These are phyloP conservation scores for Flammula alnicola DNA, from an alignment of 1,284 basidiomycete genomes.

Conservation along the genomic window DNA sequence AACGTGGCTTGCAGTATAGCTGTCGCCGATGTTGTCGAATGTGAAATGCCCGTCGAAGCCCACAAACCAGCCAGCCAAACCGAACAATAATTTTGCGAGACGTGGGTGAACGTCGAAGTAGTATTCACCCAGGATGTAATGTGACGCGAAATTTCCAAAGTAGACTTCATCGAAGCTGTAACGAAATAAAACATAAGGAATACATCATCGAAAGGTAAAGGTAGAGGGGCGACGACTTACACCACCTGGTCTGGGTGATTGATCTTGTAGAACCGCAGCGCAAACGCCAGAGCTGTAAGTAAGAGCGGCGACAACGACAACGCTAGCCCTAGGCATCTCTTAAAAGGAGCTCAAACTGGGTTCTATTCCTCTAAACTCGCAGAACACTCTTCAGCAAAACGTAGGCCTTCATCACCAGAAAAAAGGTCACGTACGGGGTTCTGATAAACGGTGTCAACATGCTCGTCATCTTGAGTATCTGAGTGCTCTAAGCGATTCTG, in stretches of 20 bases:
- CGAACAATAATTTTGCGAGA: constrained; percentile 92
- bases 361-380: constrained; percentile 50
- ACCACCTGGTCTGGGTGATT: constrained; percentile 94
- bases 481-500: constrained; percentile 33
- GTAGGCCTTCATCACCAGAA: neutral
- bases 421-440: constrained; percentile 42
- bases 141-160: constrained; percentile 93
- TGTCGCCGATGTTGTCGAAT: constrained; percentile 96
- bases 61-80: constrained; percentile 92
- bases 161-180: constrained; percentile 95
- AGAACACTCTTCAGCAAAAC: constrained; percentile 12
- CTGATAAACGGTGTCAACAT: constrained; percentile 47
- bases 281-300: constrained; percentile 78
- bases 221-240: constrained; percentile 52
- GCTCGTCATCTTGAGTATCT: constrained; percentile 49
- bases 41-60: constrained; percentile 95
- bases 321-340: constrained; percentile 64
- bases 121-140: constrained; percentile 91
- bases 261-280: constrained; percentile 91
- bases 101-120: constrained; percentile 99
- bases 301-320: constrained; percentile 62
- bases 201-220: neutral
- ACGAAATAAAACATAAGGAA: constrained; percentile 3
- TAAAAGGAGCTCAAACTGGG: constrained; percentile 61
- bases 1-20: constrained; percentile 85